Base-by-base conservation (phyloP, 345 rosid genomes). In the Psidium guajava region DNA sequence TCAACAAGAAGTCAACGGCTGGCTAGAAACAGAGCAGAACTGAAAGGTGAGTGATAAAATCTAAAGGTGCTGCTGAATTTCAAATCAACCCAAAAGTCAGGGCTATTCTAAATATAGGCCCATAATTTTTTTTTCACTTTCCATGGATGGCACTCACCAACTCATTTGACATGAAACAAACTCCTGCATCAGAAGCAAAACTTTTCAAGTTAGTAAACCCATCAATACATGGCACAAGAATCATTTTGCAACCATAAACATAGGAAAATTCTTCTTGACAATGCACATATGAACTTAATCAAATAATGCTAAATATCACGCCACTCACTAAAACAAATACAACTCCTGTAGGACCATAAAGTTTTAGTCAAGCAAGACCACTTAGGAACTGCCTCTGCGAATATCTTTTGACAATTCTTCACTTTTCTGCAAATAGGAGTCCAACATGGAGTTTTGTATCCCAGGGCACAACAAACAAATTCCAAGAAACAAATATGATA, bases 111-210 rank as follows among this genome's bases (percentile, higher is more conserved):
- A 42, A 56, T 44, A 57, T 44, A 42, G 22, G 69, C 25, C 69
- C 44, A 28, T 16, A 54, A 52, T 40, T 8, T 44, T 83, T 25
- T 22, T 59, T 21, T 83, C 15, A 11, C 22, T 20, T 28, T 83
- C 18, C 24, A 82, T 44, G 57, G 50, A 83, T 56, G 82, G 69
- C 24, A 85, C 96, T 84, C 91, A 97, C 98, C 98, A 97, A 89
- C 86, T 97, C 99, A 89, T 93, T 97, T 64, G 98, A 96, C 96
- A 95, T 91, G 92, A 95, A 97, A 87, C 98, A 97, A 21, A 97
- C 86, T 88, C 99, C 98, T 97, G 96, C 88, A 92, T 18, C 84
- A 51, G 36, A 54, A 49, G 36, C 47, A 88, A 88, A 87, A 36
- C 12, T 16, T 49, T 84, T 74, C 64, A 81, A 8, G 84, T 85